Evolutionary conservation across 352 stramenopile species (phyloP), one percentile per base, ranked within the genome.

Genomic region (Achlya hypogyna): DNA sequence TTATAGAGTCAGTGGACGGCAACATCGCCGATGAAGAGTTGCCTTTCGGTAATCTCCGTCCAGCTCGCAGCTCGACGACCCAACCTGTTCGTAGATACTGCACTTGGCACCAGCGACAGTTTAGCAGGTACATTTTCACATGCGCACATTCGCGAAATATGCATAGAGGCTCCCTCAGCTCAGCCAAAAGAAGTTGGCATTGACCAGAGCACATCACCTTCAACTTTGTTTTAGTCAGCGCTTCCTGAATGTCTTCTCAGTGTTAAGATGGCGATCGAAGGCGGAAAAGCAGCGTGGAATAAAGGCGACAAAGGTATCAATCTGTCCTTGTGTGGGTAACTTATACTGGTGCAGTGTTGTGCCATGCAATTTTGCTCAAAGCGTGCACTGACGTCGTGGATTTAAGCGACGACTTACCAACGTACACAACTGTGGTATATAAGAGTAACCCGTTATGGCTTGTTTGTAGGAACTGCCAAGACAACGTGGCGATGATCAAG

Each of bases 221-320:
- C 51, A 63, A 12, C 34, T 14, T 34, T 14, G 23, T 9, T 22
- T 10, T 65, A 42, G 23, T 60, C 34, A 5, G 18, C n/a, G n/a
- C 58, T 31, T 23, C 23, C 75, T 85, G 63, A 56, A 88, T 20
- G 60, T 82, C 5, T 51, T 74, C 16, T 38, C 77, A 52, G 25
- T 38, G 76, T 90, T 47, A 69, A 67, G 5, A 71, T 85, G 20
- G 75, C 79, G 0, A 74, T 93, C 27, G 73, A 83, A 62, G 73
- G 75, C 10, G 82, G 84, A 8, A 91, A 89, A 63, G 62, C 72
- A 18, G 78, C 85, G 51, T 93, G 87, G 69, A 93, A 93, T 63
- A 76, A 77, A 12, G 84, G 84, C 0, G 82, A 93, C 69, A 89
- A 89, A 62, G 49, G 49, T 56, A 56, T 1, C 8, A 27, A 56